Conservation (phyloP, 768 basidiomycete species). For the Tremella fuciformis region DNA sequence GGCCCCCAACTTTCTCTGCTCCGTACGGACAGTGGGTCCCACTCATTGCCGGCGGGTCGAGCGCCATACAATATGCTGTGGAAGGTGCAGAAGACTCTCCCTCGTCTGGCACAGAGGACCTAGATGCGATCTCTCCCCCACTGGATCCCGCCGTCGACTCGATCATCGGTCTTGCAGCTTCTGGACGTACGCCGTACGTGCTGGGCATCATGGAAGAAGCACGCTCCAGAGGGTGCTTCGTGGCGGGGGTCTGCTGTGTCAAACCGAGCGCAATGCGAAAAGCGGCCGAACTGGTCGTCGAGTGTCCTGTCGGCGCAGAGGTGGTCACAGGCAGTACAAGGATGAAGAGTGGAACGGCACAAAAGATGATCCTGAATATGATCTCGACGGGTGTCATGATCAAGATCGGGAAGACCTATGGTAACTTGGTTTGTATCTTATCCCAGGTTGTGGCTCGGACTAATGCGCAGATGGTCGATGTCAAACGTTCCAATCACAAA, state of each 20-base stretch:
- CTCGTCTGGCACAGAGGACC: background rate
- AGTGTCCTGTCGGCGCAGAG: slow-evolving; percentile 12
- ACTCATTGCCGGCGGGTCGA: slow-evolving; percentile 12
- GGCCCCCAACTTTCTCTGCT: slow-evolving; percentile 16
- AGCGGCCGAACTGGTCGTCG: slow-evolving; percentile 10
- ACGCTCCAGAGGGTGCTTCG: slow-evolving; percentile 3
- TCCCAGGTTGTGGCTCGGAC: background rate
- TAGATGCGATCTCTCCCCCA: slow-evolving; percentile 4
- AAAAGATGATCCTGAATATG: slow-evolving; percentile 14
- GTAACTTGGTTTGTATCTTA: slow-evolving; percentile 1
- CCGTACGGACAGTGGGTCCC: slow-evolving; percentile 7
- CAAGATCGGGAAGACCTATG: slow-evolving; percentile 9
- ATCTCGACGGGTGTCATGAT: slow-evolving; percentile 8
- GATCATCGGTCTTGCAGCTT: slow-evolving; percentile 14
- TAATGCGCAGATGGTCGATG: slow-evolving; percentile 10
- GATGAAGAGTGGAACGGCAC: slow-evolving; percentile 13
- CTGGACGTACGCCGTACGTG: slow-evolving; percentile 15
- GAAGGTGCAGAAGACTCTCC: slow-evolving; percentile 14
- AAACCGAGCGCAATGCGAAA: slow-evolving; percentile 8
- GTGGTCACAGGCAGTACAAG: slow-evolving; percentile 17
- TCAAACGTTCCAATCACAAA: slow-evolving; percentile 8
- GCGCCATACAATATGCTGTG: slow-evolving; percentile 12
- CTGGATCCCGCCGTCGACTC: background rate
- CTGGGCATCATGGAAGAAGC: slow-evolving; percentile 4
- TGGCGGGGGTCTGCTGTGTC: slow-evolving; percentile 9